A percentile compares a stretch with the other conserved stretches of the same genome.
Conservation (phyloP, 2,329 filamentous ascomycete genomes). For the Chaetothyriales sp. region DNA sequence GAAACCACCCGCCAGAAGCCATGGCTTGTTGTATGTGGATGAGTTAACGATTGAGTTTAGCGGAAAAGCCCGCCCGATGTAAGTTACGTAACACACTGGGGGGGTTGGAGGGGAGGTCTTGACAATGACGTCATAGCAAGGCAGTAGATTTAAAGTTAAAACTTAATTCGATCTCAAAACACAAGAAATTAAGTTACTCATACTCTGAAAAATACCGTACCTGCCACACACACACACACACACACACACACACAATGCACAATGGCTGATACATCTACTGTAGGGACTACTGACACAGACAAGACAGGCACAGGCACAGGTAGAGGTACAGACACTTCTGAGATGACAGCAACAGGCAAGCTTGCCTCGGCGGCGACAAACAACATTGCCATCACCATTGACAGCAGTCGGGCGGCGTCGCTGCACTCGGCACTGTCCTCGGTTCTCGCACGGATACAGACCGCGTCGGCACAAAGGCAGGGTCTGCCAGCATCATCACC, state of each 20-base stretch:
- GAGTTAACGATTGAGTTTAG: no score
- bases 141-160: no score
- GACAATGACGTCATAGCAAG: no score
- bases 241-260: neutral
- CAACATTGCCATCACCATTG: neutral
- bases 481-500: neutral
- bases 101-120: no score
- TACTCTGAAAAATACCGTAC: no score
- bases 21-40: neutral
- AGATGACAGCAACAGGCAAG: neutral
- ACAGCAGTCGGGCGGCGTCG: neutral
- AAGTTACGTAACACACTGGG: no score
- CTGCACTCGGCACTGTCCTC: neutral
- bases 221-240: no score
- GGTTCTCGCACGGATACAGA: neutral
- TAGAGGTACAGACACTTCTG: no score
- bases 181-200: no score
- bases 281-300: no score
- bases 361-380: neutral
- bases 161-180: no score
- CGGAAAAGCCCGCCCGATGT: neutral
- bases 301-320: neutral
- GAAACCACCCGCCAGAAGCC: constrained; percentile 20
- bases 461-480: neutral
- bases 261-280: neutral